Percentiles rank a stretch among this genome's conserved stretches.
Evolutionary conservation across 805 yeast genomes (phyloP).

Genomic region (Wickerhamiella allomyrinae): DNA sequence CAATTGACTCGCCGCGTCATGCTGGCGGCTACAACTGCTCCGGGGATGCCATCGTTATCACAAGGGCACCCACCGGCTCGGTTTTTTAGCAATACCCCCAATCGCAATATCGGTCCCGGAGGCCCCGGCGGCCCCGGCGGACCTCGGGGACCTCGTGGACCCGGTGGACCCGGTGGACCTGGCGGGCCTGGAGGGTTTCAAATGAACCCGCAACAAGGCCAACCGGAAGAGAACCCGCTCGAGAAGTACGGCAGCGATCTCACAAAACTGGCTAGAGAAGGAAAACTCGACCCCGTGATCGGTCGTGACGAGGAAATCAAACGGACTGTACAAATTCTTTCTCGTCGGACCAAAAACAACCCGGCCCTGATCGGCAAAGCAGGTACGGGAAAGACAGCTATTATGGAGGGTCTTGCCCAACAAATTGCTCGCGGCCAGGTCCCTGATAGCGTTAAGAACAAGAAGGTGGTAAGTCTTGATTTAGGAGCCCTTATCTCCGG

Average conservation of each 20-base stretch:
- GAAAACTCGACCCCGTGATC: conserved; percentile 90
- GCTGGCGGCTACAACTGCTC: neutral
- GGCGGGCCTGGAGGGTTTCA: conserved; percentile 5
- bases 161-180: neutral
- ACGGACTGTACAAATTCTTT: conserved; percentile 80
- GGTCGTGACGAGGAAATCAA: conserved; percentile 94
- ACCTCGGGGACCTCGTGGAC: neutral
- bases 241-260: conserved; percentile 76
- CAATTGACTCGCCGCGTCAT: neutral
- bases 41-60: neutral
- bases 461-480: conserved; percentile 70
- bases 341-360: conserved; percentile 87
- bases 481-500: conserved; percentile 85
- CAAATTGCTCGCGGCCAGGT: conserved; percentile 83
- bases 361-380: conserved; percentile 94
- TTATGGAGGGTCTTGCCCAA: conserved; percentile 94
- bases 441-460: conserved; percentile 84
- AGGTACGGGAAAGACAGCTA: conserved; percentile 96
- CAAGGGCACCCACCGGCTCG: neutral
- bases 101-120: neutral
- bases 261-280: conserved; percentile 75
- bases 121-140: neutral
- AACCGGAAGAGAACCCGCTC: conserved; percentile 46
- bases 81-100: neutral
- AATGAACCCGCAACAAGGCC: conserved; percentile 8